These are phyloP conservation scores for Neurospora sp. DNA, from an alignment of 495 filamentous ascomycete genomes.

Conservation along the genomic window DNA sequence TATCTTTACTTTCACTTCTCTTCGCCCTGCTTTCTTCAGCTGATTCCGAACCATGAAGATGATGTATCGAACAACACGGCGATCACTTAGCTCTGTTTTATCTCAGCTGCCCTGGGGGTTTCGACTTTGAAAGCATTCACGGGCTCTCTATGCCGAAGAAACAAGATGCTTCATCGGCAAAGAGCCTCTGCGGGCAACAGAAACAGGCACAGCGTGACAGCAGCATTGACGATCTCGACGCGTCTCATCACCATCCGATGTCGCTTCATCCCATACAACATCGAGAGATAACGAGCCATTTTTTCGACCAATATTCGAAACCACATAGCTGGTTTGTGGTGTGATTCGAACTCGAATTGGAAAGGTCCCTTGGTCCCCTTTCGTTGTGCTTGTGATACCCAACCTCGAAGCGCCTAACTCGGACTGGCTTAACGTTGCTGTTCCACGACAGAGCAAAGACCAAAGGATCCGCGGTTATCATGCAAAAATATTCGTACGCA, in stretches of 20 bases:
- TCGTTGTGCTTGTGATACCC: not conserved
- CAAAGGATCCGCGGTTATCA: not conserved
- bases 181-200: not conserved
- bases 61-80: not conserved
- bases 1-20: not conserved
- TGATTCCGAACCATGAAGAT: not conserved
- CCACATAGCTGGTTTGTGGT: not conserved
- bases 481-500: not conserved
- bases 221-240: not conserved
- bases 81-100: not conserved
- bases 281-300: not conserved
- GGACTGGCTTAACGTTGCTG: not conserved
- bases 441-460: not conserved
- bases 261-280: not conserved
- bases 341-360: not conserved
- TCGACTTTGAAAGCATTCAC: not conserved
- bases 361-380: not conserved
- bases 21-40: not conserved
- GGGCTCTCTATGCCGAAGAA: not conserved
- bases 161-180: not conserved
- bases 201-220: not conserved
- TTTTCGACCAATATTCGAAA: not conserved
- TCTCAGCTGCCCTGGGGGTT: not conserved
- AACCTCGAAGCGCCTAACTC: not conserved
- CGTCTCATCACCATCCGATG: not conserved